A percentile compares a stretch with the other conserved stretches of the same genome.
These are phyloP conservation scores for Meripilus lineatus DNA, from an alignment of 1,284 basidiomycete genomes.

Conservation along the genomic window DNA sequence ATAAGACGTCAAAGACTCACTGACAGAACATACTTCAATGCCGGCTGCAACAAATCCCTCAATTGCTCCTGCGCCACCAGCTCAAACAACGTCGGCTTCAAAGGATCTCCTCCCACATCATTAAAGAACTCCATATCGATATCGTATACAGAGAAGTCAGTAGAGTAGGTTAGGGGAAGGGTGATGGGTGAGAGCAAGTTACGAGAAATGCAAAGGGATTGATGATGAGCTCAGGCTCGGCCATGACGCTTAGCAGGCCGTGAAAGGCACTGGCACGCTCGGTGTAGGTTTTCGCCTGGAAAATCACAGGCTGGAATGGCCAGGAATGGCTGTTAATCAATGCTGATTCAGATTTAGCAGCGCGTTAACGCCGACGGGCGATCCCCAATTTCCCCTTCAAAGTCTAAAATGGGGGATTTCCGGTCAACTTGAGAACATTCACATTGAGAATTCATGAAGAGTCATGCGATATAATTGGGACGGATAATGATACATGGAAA, in stretches of 20 bases:
- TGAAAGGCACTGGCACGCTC: neutral
- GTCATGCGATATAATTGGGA: neutral
- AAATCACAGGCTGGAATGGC: too few relatives aligned
- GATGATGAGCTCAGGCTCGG: neutral
- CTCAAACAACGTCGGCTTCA: conserved; percentile 92
- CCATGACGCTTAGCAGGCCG: neutral
- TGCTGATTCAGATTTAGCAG: neutral
- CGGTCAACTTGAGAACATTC: too few relatives aligned
- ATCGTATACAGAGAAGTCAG: neutral
- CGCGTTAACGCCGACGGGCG: too few relatives aligned
- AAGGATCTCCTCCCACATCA: conserved; percentile 62
- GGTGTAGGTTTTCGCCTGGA: neutral
- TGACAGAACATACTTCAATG: conserved; percentile 91
- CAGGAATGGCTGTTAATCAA: neutral
- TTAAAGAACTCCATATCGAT: conserved; percentile 80
- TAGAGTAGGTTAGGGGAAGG: neutral
- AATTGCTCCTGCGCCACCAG: conserved; percentile 95
- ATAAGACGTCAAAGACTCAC: conserved; percentile 39
- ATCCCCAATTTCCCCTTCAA: too few relatives aligned
- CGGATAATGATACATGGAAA: neutral
- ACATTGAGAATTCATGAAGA: neutral
- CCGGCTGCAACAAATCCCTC: conserved; percentile 88
- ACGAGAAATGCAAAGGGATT: neutral
- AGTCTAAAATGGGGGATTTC: too few relatives aligned
- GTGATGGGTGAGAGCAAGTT: neutral